Base-by-base conservation (phyloP, 371 early-diverging fungal genomes). In the Paraphysoderma sedebokerense region DNA sequence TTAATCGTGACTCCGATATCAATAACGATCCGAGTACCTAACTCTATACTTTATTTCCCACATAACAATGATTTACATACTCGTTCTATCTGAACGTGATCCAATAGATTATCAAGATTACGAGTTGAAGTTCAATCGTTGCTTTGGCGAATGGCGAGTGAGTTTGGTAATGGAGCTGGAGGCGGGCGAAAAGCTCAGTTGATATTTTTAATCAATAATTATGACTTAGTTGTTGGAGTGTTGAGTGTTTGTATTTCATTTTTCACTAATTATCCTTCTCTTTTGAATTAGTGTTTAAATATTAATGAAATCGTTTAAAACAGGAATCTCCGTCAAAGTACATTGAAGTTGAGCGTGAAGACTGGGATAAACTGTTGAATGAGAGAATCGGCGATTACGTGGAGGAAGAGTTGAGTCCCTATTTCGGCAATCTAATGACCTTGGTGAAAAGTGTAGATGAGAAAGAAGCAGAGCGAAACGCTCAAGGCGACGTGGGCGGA, bases 191-290 rank as follows among this genome's bases (percentile, higher is more conserved):
- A 60, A 63, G 19, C 75, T 78, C 44, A 78, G 22, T 66, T 80
- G 41, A 77, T 87, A 11, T 87, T 89, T 46, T 60, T 85, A 48
- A 87, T 92, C 55, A 92, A 91, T 66, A 91, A 89, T 52, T 83
- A 81, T 52, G 93, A 92, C 51, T 65, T 87, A 20, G 76, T 91
- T 26, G 62, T 77, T 13, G 68, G 79, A 0, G 78, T 89, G 13
- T 67, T 92, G 31, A 66, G 72, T 51, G 68, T 66, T 54, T 40
- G 60, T 47, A 0, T 24, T 20, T 6, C 2, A 32, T 15, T 2
- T 5, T 6, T n/a, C 6, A 20, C 20, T 5, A 17, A 0, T 45
- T 2, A 47, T 2, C 13, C 15, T 13, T 9, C 44, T 32, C 28
- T 31, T 5, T n/a, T n/a, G n/a, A n/a, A n/a, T n/a, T n/a, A n/a